Evolutionary conservation across 1,284 basidiomycete genomes (phyloP), one percentile per base, ranked within the genome.

Genomic region (Trametes pubescens): DNA sequence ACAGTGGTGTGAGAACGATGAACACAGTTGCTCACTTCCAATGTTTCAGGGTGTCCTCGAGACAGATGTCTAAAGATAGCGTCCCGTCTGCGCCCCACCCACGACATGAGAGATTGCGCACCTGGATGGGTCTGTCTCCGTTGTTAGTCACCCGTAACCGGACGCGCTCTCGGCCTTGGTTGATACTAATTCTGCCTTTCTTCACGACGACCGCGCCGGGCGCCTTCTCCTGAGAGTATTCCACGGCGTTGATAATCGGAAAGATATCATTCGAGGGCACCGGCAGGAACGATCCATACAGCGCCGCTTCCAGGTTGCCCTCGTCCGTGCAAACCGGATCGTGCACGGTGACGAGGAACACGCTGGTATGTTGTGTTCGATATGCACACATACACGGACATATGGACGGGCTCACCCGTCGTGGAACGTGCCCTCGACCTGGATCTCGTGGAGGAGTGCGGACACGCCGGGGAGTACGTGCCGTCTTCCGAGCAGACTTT

Each of bases 121-220:
- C 92, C 82, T 99, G 97, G 62, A 99, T 91, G 4, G 97, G 97
- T 26, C 97, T 84, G 76, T 99, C 97, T 0, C 97, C 96, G 44
- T 89, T 92, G 79, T 99, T 99, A 37, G 91, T 94, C 44, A 99
- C 95, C 43, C 84, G 83, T 55, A 99, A 77, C 64, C 80, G 80
- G 65, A 96, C 81, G 26, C 93, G 84, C 64, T 88, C 79, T 29
- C 95, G 81, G 16, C 87, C 89, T 46, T 83, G 78, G 73, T 96
- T 98, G 68, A 99, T 85, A 14, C 84, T 73, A 67, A 99, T 94
- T 34, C 82, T 80, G 32, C 89, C 84, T 61, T 89, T 85, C 58
- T 81, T 81, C 46, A 89, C 84, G 16, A 96, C 84, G 55, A 97
- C 78, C 0, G 92, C 91, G 1, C 94, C 95, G 0, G 95, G 90